Percentiles rank a stretch among this genome's conserved stretches.
phyloP scores from a whole-genome alignment of 176 grass and related monocot genomes.

The Zoysia pacifica region DNA sequence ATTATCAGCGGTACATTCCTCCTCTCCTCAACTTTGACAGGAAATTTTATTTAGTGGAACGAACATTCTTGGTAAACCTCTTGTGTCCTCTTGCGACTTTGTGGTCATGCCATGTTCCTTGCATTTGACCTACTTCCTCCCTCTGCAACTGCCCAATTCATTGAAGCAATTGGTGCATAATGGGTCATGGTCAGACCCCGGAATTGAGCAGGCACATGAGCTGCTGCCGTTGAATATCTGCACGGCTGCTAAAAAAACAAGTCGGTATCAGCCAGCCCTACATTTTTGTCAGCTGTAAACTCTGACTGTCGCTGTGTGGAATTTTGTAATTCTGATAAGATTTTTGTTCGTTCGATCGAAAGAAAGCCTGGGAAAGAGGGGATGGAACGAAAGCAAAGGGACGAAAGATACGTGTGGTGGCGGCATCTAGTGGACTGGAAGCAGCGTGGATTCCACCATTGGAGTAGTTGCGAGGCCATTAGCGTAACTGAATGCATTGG shows the following conservation, averaged over 20 bases:
- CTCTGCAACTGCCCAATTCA: conserved; percentile 16
- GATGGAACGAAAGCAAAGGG: conserved; percentile 9
- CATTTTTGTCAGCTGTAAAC: background rate
- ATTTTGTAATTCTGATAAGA: background rate
- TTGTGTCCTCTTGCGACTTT: conserved; percentile 3
- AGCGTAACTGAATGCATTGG: conserved; percentile 4
- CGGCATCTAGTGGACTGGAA: conserved; percentile 14
- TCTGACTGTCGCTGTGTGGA: background rate
- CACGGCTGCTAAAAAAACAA: background rate
- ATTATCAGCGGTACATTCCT: conserved; percentile 44
- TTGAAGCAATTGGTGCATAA: background rate
- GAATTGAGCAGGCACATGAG: conserved; percentile 1
- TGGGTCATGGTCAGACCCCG: conserved; percentile 20
- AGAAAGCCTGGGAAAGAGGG: background rate
- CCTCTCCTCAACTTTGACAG: conserved; percentile 18
- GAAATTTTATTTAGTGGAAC: conserved; percentile 13
- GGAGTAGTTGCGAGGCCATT: conserved; percentile 14
- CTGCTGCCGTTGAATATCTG: conserved; percentile 15
- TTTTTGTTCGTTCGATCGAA: background rate
- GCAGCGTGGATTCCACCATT: conserved; percentile 51
- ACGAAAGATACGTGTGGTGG: background rate
- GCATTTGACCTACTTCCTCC: conserved; percentile 29
- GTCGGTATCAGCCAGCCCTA: background rate
- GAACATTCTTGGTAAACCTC: conserved; percentile 14
- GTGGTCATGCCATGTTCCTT: conserved; percentile 1